Evolutionary conservation across 495 filamentous ascomycete genomes (phyloP), one percentile per base, ranked within the genome.

Genomic region (Halenospora varia): DNA sequence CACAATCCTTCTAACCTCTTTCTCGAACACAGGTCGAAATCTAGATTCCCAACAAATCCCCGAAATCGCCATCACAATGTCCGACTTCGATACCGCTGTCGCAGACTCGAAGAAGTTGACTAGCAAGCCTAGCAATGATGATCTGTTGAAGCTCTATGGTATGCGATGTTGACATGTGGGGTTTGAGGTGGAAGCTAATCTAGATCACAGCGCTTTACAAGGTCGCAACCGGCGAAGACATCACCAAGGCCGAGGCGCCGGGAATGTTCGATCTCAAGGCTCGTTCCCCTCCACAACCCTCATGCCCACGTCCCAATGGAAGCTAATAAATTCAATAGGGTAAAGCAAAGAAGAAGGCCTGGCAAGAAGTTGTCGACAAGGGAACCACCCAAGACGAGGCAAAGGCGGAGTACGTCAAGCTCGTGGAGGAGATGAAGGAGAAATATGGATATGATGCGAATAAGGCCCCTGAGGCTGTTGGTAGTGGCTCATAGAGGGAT

Each of bases 281-380:
- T 70, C 35, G 73, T 57, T 47, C 18, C 19, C 22, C n/a, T 51
- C 22, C 2, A 2, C 23, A 22, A 13, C n/a, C n/a, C n/a, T n/a
- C n/a, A 13, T 6, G 13, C 29, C 29, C 29, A 13, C 29, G 29
- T 35, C 13, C 13, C n/a, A 39, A 48, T 57, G 20, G 25, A 11
- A 35, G 10, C 25, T 10, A 26, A 47, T 55, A 1, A 15, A 51
- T 26, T 17, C 23, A n/a, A 56, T 25, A 95, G 90, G 83, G 73
- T 71, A 93, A 91, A 75, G 84, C 83, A 60, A 94, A 93, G 79
- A 80, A 83, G 75, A 77, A 78, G 29, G 85, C 84, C 18, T 96
- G 90, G 89, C 68, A 86, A 70, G 77, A 81, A 56, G 56, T 84
- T 56, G 71, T 80, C 59, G 71, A 84, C 22, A 80, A 85, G 50